Base-by-base conservation (phyloP, 179 eudicot species). In the Spergularia azorica region DNA sequence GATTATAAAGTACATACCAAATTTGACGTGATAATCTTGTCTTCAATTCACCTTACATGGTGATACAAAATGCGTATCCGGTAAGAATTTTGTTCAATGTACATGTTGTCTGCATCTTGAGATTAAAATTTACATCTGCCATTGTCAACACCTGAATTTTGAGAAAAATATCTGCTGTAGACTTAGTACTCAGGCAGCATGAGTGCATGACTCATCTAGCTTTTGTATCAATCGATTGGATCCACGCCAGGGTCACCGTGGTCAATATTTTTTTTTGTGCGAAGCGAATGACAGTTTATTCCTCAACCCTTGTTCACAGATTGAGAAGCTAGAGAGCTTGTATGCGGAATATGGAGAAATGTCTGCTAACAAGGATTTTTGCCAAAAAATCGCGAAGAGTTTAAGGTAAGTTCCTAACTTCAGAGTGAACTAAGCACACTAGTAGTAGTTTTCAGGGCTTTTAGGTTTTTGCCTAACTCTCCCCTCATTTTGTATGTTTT, bases 321-420 rank as follows among this genome's bases (percentile, higher is more conserved):
- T 76, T 72, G 79, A 76, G 71, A 86, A 80, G 84, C 79, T 86
- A 36, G 88, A 86, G 62, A 68, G 54, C 77, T 60, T 80, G 75
- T 83, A 83, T 54, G 36, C 66, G 0, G 79, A 86, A 70, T 80
- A 80, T 64, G 79, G 86, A 56, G 77, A 73, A 60, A 72, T 80
- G 55, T 78, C 88, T 7, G 74, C 81, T 46, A 73, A 80, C 61
- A 80, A 81, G 66, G 79, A 74, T 4, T 80, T 83, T 81, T 86
- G 86, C 82, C 75, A 61, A 57, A 80, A 63, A 61, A 55, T 74
- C 72, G 81, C 86, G 26, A 66, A 77, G 65, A 26, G 69, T 54
- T 50, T 86, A 50, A 83, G 80, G 88, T 83, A 67, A 77, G 36
- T 64, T 69, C 58, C 58, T 52, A 72, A 32, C 5, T 3, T 9